Conservation (phyloP, 1,139 yeast species). For the Lodderomyces jiufengensis region DNA sequence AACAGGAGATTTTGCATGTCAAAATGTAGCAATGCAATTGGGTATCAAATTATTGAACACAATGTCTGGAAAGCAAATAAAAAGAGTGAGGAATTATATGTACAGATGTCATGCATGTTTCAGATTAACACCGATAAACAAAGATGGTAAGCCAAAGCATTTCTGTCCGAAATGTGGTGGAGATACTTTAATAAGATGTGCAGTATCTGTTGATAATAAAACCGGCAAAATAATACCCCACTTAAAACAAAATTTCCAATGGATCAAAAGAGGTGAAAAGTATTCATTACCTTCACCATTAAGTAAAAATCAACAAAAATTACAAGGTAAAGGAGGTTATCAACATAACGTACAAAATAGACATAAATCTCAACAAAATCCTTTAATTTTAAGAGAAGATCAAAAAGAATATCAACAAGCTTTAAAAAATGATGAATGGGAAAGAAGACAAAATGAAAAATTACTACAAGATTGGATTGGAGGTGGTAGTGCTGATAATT, state of each 20-base stretch:
- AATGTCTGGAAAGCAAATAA: slow-evolving; percentile 80
- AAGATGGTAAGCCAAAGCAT: slow-evolving; percentile 71
- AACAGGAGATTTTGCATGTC: slow-evolving; percentile 97
- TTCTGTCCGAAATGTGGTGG: slow-evolving; percentile 98
- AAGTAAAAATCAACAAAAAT: slow-evolving; percentile 59
- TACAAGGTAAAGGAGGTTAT: slow-evolving; percentile 68
- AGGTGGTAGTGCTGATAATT: slow-evolving; percentile 90
- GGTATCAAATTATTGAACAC: slow-evolving; percentile 85
- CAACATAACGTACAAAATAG: slow-evolving; percentile 64
- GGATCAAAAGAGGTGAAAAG: slow-evolving; percentile 87
- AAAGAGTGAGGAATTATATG: slow-evolving; percentile 86
- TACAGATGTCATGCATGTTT: slow-evolving; percentile 97
- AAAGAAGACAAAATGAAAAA: slow-evolving; percentile 80
- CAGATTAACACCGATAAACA: slow-evolving; percentile 71
- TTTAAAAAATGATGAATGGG: slow-evolving; percentile 84
- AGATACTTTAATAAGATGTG: slow-evolving; percentile 81
- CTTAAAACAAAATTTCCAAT: slow-evolving; percentile 84
- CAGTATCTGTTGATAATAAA: slow-evolving; percentile 75
- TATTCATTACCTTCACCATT: slow-evolving; percentile 72
- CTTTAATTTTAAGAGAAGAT: slow-evolving; percentile 77
- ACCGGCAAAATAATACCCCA: slow-evolving; percentile 90
- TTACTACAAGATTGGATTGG: slow-evolving; percentile 85
- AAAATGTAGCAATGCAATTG: slow-evolving; percentile 88
- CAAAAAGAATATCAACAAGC: slow-evolving; percentile 92
- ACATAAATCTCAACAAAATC: slow-evolving; percentile 48